Evolutionary conservation across 75 land plant genomes (phyloP).

Genomic region (Sequoiadendron giganteum): DNA sequence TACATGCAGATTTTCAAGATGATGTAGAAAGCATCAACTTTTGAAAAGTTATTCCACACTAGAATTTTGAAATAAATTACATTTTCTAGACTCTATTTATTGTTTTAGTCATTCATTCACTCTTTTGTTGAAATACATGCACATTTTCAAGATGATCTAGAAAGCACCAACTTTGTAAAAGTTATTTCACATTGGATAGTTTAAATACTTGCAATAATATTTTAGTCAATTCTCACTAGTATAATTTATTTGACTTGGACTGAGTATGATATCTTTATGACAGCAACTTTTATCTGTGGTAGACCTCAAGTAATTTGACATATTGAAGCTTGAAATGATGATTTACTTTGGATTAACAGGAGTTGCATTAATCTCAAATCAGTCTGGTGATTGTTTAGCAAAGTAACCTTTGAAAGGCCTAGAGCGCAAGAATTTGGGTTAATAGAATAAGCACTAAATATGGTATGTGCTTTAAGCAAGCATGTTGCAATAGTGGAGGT

Average conservation of each 20-base stretch:
- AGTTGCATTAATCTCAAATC: not conserved
- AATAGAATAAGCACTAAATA: not conserved
- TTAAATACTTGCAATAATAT: not conserved
- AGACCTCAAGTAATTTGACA: not conserved
- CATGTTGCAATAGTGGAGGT: not conserved
- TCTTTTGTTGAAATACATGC: not conserved
- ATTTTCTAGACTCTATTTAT: too few species aligned
- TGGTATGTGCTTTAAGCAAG: not conserved
- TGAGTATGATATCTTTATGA: not conserved
- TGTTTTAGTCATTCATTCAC: too few species aligned
- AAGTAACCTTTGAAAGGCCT: not conserved
- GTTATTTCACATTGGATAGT: not conserved
- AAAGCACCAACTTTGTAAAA: not conserved
- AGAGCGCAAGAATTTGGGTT: not conserved
- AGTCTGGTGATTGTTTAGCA: not conserved
- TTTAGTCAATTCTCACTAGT: not conserved
- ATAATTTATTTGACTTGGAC: not conserved
- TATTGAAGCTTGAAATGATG: not conserved
- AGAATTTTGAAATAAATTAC: not conserved
- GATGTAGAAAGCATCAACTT: not conserved
- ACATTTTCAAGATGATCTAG: not conserved
- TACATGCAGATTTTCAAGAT: not conserved
- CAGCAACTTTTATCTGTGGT: not conserved
- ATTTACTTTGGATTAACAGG: not conserved
- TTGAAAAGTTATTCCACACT: not conserved